Base-by-base conservation (phyloP, 2,329 filamentous ascomycete species). In the Pyrenochaeta sp. region DNA sequence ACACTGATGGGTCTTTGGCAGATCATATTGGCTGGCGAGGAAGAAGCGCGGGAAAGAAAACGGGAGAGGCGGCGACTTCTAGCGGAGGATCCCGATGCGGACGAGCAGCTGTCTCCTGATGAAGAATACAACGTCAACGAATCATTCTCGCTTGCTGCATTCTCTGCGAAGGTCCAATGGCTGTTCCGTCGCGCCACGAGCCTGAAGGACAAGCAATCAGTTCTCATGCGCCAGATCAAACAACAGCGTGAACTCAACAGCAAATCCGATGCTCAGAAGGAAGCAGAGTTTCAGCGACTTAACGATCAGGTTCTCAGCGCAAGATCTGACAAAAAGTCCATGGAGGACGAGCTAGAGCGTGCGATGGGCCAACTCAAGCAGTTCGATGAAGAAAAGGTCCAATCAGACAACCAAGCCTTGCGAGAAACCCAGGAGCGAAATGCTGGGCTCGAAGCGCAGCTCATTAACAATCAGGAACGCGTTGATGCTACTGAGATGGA, bases 171-270 rank as follows among this genome's bases (percentile, higher is more conserved):
- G 61, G 85, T 97, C 1, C 87, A 91, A 60, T 88, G 85, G 74
- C 76, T 96, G 4, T 90, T 91, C 64, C 79, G 80, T 27, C 88
- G 90, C 45, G 83, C 90, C n/a, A 87, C 86, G 13, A 83, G 83
- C 14, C 77, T 96, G 23, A 86, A 89, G 50, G 89, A 96, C 59
- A 92, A 97, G 67, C 95, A 96, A 67, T 84, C 85, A 35, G 92
- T 96, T 15, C 80, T 97, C 7, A 88, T 93, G 62, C 85, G 91
- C 29, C 92, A 97, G 69, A 93, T 96, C 62, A 93, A 96, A 74
- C 92, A 97, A 68, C 93, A 97, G 72, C 88, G 92, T 45, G 90
- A 96, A 64, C 81, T 96, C 44, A 96, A 96, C 73, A 91, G 81
- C 74, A 92, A 92, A 64, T 91, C 90, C 1, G 90, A 96, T 57